phyloP scores from a whole-genome alignment of 1,284 basidiomycete genomes.

The Marasmius sp. region DNA sequence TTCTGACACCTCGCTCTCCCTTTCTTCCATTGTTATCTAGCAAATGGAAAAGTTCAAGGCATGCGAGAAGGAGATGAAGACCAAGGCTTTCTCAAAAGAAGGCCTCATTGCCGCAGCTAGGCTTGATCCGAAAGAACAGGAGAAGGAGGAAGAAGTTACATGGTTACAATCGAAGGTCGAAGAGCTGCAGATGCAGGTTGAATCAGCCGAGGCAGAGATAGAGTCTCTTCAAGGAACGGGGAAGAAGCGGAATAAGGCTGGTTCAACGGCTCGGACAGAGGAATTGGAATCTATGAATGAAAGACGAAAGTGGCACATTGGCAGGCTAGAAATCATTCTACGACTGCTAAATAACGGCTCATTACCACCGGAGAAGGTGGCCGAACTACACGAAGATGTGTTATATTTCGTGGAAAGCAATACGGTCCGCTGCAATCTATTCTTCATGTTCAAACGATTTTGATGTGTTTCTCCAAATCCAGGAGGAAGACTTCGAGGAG shows the following conservation, averaged over 20 bases:
- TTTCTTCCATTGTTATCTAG: conserved; percentile 44
- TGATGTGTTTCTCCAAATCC: conserved; percentile 9
- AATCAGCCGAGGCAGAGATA: conserved; percentile 93
- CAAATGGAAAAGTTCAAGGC: conserved; percentile 99
- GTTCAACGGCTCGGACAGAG: conserved; percentile 69
- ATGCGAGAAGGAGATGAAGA: conserved; percentile 99
- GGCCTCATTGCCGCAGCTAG: conserved; percentile 93
- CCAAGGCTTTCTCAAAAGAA: conserved; percentile 99
- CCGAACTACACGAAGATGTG: conserved; percentile 91
- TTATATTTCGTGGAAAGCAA: conserved; percentile 97
- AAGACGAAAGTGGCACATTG: conserved; percentile 94
- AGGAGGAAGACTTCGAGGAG: conserved; percentile 98
- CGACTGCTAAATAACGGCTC: conserved; percentile 95
- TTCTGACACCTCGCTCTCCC: conserved; percentile 7
- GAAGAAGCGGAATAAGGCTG: conserved; percentile 83
- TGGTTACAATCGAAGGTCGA: conserved; percentile 91
- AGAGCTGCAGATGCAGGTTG: conserved; percentile 91
- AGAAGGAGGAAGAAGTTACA: conserved; percentile 87
- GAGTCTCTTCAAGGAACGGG: conserved; percentile 84
- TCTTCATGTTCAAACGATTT: conserved; percentile 3
- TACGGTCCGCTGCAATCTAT: conserved; percentile 59
- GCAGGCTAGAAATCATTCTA: conserved; percentile 90
- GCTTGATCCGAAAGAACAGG: conserved; percentile 95
- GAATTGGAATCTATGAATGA: conserved; percentile 92
- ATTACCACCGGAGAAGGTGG: conserved; percentile 80